phyloP scores from a whole-genome alignment of 2,329 filamentous ascomycete genomes.

The Didymella pinodella region DNA sequence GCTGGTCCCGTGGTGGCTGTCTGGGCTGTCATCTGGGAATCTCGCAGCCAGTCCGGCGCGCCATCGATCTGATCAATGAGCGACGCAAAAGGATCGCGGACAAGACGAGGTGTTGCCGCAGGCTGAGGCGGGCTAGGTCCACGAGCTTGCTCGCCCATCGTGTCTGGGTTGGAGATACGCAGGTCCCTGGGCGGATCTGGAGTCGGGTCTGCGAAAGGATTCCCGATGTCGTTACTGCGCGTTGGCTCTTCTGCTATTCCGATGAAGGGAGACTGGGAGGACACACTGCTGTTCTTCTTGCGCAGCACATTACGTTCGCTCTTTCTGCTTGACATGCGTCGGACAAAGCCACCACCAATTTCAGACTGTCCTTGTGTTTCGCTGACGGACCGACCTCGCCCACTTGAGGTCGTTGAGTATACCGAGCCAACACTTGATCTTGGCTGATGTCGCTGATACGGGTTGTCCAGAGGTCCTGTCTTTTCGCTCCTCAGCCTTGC shows the following conservation, averaged over 20 bases:
- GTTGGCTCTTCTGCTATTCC: constrained; percentile 40
- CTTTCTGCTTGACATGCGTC: constrained; percentile 44
- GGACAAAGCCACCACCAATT: constrained; percentile 32
- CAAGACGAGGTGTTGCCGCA: constrained; percentile 28
- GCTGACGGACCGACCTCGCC: constrained; percentile 39
- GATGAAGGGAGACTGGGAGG: constrained; percentile 39
- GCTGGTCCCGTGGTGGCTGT: constrained; percentile 16
- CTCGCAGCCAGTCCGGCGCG: constrained; percentile 37
- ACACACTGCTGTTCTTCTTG: constrained; percentile 43
- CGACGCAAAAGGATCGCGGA: constrained; percentile 44
- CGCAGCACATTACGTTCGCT: constrained; percentile 41
- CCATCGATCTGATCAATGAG: constrained; percentile 38
- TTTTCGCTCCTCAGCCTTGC: constrained; percentile 43
- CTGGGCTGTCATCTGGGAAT: constrained; percentile 21
- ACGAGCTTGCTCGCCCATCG: constrained; percentile 16
- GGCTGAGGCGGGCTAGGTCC: constrained; percentile 41
- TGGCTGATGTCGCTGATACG: constrained; percentile 41
- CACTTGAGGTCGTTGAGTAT: constrained; percentile 40
- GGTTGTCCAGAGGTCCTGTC: constrained; percentile 35
- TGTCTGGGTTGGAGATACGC: constrained; percentile 38
- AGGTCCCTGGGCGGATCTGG: constrained; percentile 32
- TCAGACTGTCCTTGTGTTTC: constrained; percentile 35
- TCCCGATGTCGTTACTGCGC: constrained; percentile 30
- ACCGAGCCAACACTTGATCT: constrained; percentile 45
- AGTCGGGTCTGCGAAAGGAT: constrained; percentile 43